Conservation (phyloP, 768 basidiomycete species). For the Strobilomyces confusus region DNA sequence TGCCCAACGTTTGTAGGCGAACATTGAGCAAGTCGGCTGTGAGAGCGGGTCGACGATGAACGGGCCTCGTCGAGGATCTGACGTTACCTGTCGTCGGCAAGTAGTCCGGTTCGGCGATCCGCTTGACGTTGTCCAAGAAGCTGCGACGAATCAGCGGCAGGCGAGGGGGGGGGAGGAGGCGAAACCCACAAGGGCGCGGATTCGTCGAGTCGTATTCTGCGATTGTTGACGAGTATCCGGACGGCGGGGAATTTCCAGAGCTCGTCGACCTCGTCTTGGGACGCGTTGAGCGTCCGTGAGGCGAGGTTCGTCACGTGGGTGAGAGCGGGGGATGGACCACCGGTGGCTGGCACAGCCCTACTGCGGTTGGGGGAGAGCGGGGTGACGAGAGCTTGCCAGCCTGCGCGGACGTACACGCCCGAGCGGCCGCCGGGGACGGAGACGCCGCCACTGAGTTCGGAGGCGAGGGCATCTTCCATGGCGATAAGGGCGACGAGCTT, state of each 20-base stretch:
- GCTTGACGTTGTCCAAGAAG: conserved; percentile 62
- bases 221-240: conserved; percentile 48
- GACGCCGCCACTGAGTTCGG: conserved; percentile 64
- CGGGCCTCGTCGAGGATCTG: neutral
- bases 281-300: conserved; percentile 49
- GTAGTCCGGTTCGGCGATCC: conserved; percentile 68
- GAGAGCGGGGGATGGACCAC: conserved; percentile 29
- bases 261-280: conserved; percentile 49
- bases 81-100: conserved; percentile 61
- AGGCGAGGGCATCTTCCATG: conserved; percentile 62
- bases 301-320: conserved; percentile 48
- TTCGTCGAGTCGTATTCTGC: conserved; percentile 68
- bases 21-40: conserved; percentile 76
- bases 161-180: neutral
- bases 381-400: conserved; percentile 64
- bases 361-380: conserved; percentile 38
- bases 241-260: conserved; percentile 74
- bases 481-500: conserved; percentile 61
- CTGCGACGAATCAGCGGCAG: conserved; percentile 34
- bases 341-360: conserved; percentile 36
- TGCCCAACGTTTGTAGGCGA: conserved; percentile 75
- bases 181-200: conserved; percentile 66
- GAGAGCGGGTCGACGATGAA: neutral
- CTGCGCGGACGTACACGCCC: conserved; percentile 64
- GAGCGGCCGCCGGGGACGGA: conserved; percentile 55